Percentiles rank a stretch among this genome's conserved stretches.
Evolutionary conservation across 176 grass and related monocot genomes (phyloP).

Genomic region (Aegilops sharonensis): DNA sequence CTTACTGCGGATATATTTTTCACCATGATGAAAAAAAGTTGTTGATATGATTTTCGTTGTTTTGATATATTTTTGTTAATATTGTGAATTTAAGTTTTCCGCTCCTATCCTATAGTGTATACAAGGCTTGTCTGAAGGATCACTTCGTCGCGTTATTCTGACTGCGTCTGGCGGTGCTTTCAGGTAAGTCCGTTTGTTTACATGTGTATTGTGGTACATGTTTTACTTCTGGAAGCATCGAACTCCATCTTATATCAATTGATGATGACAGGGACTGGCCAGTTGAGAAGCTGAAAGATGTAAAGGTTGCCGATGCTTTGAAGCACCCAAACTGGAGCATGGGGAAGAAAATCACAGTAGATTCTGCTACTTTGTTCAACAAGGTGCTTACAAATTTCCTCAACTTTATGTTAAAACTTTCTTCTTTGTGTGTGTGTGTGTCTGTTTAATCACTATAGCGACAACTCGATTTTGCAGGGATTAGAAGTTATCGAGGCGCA

Average conservation of each 20-base stretch:
- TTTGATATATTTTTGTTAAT: too few species aligned
- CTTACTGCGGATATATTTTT: background rate
- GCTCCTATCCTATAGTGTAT: conserved; percentile 58
- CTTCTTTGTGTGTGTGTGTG: conserved; percentile 12
- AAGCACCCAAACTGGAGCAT: conserved; percentile 99
- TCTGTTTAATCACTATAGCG: conserved; percentile 27
- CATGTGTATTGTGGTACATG: background rate
- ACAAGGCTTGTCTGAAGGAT: conserved; percentile 88
- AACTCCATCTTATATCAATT: conserved; percentile 28
- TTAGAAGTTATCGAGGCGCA: conserved; percentile 99
- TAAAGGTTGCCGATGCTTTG: conserved; percentile 95
- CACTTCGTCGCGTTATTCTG: conserved; percentile 89
- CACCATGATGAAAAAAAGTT: too few species aligned
- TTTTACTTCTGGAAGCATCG: conserved; percentile 18
- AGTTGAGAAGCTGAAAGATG: conserved; percentile 82
- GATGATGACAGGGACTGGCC: conserved; percentile 76
- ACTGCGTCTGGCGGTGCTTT: conserved; percentile 98
- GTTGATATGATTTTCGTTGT: too few species aligned
- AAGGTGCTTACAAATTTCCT: conserved; percentile 54
- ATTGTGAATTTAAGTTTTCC: too few species aligned
- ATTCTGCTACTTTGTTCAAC: conserved; percentile 98
- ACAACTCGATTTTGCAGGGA: conserved; percentile 51
- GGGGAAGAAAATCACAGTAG: conserved; percentile 99
- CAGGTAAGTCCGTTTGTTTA: conserved; percentile 44
- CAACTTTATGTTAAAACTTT: background rate